Evolutionary conservation across 805 yeast species (phyloP), one percentile per base, ranked within the genome.

Genomic region (Pichia eremophila): DNA sequence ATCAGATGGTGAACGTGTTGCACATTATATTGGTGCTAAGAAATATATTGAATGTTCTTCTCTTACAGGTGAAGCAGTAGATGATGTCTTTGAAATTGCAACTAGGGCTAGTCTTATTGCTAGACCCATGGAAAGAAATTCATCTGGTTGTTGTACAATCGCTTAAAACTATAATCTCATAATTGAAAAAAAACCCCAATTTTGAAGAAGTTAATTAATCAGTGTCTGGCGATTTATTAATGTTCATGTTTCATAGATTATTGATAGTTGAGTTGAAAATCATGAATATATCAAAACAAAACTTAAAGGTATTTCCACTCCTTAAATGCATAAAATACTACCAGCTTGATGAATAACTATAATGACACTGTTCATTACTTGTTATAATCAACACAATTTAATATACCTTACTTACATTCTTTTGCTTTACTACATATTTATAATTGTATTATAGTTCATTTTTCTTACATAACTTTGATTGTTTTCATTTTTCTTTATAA

Each of bases 21-120:
- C 96, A 0, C 73, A 73, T 47, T 75, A 77, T 47, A 84, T 90
- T 38, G 95, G 95, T 5, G 96, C 96, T 1, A 80, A 83, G 53
- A 75, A 71, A 51, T 90, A 86, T 61, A 66, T 90, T 60, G 96
- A 90, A 59, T 87, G 96, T 60, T 85, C 95, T 43, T 88, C 97
- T 1, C 69, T 90, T 54, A 86, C 95, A 2, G 97, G 97, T 5
- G 95, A 87, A 61, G 95, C 95, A 12, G 97, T 90, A 22, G 96
- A 89, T 64, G 95, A 86, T 60, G 90, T 90, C 2, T 89, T 90
- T 63, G 97, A 90, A 65, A 78, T 79, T 44, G 96, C 97, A 15
- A 86, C 95, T 1, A 73, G 97, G 55, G 81, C 90, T 4, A 83
- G 93, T 59, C 67, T 88, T 47, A 65, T 88, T 39, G 75, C 77